phyloP scores from a whole-genome alignment of 306 rosid genomes.

The Lotus japonicus region DNA sequence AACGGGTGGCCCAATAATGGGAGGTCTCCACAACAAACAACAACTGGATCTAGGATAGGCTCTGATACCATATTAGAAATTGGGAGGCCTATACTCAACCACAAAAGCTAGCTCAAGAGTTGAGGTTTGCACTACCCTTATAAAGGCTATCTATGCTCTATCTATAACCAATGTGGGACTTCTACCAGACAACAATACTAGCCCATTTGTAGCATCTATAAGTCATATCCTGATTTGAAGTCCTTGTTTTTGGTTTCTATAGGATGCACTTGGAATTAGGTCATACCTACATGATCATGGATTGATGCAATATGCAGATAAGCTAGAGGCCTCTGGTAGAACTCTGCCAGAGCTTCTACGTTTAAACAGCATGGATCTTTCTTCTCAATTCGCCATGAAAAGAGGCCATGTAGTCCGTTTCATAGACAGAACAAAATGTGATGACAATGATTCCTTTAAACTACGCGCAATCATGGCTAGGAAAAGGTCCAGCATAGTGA shows the following conservation, averaged over 20 bases:
- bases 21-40: too few species aligned
- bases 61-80: too few species aligned
- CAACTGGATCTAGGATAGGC: too few species aligned
- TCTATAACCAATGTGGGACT: too few species aligned
- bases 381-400: constrained; percentile 59
- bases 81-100: too few species aligned
- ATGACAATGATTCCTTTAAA: constrained; percentile 22
- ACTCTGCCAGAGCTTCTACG: constrained; percentile 49
- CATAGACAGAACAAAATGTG: constrained; percentile 35
- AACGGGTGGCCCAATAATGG: too few species aligned
- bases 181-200: too few species aligned
- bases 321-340: constrained; percentile 52
- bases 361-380: constrained; percentile 40
- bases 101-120: too few species aligned
- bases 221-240: background rate
- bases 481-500: constrained; percentile 25
- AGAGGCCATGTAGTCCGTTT: constrained; percentile 83
- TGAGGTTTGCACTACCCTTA: too few species aligned
- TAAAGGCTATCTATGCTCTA: too few species aligned
- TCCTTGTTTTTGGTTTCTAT: constrained; percentile 3
- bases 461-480: constrained; percentile 27
- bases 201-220: too few species aligned
- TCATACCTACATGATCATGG: constrained; percentile 75
- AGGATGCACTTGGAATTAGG: constrained; percentile 84
- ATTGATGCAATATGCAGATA: constrained; percentile 75